Conservation (phyloP, 495 filamentous ascomycete genomes). For the Neurospora tetraspora region DNA sequence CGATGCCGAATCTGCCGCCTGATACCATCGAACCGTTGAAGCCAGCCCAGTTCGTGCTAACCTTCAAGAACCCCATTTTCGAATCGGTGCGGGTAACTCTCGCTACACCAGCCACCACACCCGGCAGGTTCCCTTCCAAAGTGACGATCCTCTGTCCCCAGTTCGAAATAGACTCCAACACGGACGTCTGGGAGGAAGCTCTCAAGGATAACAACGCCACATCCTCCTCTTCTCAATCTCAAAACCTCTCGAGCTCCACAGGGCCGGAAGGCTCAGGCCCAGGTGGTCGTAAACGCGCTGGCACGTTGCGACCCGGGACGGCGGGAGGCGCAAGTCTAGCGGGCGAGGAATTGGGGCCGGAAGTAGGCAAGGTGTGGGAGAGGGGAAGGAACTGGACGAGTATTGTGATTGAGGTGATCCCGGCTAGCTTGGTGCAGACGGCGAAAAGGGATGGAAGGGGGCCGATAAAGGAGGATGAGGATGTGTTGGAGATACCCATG, state of each 20-base stretch:
- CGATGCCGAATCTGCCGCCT: neutral
- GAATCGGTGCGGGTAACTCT: conserved; percentile 79
- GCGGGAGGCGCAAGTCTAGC: conserved; percentile 27
- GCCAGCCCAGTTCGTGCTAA: conserved; percentile 75
- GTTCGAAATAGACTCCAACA: conserved; percentile 90
- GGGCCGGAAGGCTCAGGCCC: neutral
- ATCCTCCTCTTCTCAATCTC: neutral
- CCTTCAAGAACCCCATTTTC: conserved; percentile 88
- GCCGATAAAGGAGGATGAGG: conserved; percentile 59
- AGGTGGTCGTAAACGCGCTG: neutral
- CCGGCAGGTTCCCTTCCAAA: conserved; percentile 62
- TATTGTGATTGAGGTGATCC: conserved; percentile 83
- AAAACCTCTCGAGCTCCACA: neutral
- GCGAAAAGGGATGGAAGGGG: conserved; percentile 18
- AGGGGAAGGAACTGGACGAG: conserved; percentile 89
- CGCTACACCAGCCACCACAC: conserved; percentile 72
- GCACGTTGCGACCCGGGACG: conserved; percentile 16
- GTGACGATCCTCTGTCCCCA: conserved; percentile 91
- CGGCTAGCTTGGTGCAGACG: conserved; percentile 39
- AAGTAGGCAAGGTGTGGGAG: conserved; percentile 93
- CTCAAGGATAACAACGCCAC: conserved; percentile 37
- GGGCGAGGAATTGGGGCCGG: conserved; percentile 40
- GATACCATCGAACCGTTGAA: conserved; percentile 50
- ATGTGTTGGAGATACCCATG: conserved; percentile 90
- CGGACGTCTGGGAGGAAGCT: conserved; percentile 93